Evolutionary conservation across 1,139 yeast species (phyloP).

Genomic region (Pneumocystis carinii): DNA sequence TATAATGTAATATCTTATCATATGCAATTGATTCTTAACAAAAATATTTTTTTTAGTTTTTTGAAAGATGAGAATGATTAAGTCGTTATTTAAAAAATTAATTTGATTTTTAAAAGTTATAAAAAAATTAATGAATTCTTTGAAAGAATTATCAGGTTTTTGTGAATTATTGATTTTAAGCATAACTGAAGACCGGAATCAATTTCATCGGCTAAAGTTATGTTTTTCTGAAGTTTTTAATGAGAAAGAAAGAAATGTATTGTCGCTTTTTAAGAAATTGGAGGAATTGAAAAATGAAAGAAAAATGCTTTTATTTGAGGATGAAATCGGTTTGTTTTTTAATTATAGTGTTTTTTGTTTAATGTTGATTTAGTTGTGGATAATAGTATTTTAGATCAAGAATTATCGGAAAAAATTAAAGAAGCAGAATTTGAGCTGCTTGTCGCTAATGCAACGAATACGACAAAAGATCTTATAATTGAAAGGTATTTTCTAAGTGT

Average conservation of each 20-base stretch:
- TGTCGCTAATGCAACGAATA: background rate
- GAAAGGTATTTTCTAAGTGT: background rate
- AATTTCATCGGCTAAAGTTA: background rate
- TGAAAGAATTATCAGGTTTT: background rate
- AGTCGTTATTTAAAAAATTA: background rate
- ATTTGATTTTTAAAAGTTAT: background rate
- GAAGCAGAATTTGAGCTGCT: background rate
- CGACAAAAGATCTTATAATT: background rate
- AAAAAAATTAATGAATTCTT: background rate
- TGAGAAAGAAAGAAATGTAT: background rate
- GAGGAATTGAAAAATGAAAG: background rate
- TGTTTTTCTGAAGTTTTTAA: background rate
- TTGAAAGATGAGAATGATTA: background rate
- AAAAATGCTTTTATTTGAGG: background rate
- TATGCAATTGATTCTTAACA: background rate
- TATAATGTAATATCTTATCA: background rate
- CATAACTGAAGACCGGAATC: background rate
- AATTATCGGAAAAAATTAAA: background rate
- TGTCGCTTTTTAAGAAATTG: background rate
- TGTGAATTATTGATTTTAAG: background rate
- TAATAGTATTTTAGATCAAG: background rate
- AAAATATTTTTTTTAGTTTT: background rate
- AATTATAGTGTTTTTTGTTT: background rate
- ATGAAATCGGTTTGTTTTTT: background rate
- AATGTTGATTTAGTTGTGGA: background rate